These are phyloP conservation scores for Ceratobasidium sp. DNA, from an alignment of 1,284 basidiomycete genomes.

Conservation along the genomic window DNA sequence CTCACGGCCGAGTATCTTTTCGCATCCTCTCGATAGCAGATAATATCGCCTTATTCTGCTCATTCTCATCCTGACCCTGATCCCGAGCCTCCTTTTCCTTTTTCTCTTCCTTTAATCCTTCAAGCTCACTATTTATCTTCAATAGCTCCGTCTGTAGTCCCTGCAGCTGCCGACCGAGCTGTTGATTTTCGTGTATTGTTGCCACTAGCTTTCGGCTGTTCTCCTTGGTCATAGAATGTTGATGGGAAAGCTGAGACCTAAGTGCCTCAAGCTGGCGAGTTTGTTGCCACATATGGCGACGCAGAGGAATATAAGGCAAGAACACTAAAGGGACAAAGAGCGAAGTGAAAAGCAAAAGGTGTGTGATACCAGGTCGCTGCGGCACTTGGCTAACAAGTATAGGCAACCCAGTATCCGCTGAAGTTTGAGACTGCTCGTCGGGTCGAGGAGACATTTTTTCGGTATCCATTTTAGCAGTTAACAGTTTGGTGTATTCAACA, in stretches of 20 bases:
- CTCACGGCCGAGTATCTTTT: conserved; percentile 38
- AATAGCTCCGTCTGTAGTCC: conserved; percentile 4
- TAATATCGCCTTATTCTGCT: conserved; percentile 29
- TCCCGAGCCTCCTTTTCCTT: conserved; percentile 17
- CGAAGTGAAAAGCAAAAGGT: conserved; percentile 39
- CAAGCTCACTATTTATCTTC: conserved; percentile 3
- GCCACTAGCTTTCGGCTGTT: conserved; percentile 33
- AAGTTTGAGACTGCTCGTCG: conserved; percentile 21
- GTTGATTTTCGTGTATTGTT: conserved; percentile 32
- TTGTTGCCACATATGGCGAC: conserved; percentile 25
- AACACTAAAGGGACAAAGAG: conserved; percentile 38
- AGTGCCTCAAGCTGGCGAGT: conserved; percentile 39
- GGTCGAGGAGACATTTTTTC: conserved; percentile 15
- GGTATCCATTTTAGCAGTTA: conserved; percentile 2
- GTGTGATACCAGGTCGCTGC: conserved; percentile 36
- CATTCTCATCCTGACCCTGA: conserved; percentile 11
- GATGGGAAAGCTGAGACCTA: conserved; percentile 18
- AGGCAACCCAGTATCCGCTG: conserved; percentile 3
- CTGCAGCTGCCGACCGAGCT: conserved; percentile 4
- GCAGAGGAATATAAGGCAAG: conserved; percentile 33
- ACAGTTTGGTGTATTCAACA: conserved; percentile 12
- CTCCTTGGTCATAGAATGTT: conserved; percentile 31
- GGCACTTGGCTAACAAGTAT: conserved; percentile 38
- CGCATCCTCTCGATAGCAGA: conserved; percentile 36
- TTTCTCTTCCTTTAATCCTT: conserved; percentile 2